Evolutionary conservation across 208 protist genomes (phyloP).

Genomic region (Phytomonas sp.): DNA sequence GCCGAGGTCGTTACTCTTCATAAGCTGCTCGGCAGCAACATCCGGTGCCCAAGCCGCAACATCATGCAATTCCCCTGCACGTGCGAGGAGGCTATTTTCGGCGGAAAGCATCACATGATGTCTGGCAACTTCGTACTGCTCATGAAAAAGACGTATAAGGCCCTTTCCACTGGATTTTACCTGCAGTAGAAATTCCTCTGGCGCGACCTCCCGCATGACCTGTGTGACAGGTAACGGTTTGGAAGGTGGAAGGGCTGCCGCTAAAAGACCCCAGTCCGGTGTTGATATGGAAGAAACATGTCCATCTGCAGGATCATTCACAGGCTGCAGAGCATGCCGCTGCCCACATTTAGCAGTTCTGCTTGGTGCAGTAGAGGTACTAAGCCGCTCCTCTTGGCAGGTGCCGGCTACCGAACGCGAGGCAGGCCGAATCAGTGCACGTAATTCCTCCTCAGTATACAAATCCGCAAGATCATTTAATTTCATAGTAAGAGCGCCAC

Average conservation of each 20-base stretch:
- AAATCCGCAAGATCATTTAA: neutral
- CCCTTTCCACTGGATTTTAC: conserved; percentile 1
- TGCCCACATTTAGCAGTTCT: neutral
- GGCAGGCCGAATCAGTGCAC: neutral
- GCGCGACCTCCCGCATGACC: neutral
- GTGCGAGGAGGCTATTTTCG: conserved; percentile 9
- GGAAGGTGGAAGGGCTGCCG: neutral
- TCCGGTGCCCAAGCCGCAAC: neutral
- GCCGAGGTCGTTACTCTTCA: neutral
- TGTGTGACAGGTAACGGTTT: neutral
- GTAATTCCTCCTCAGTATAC: conserved; percentile 2
- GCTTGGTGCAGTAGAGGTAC: neutral
- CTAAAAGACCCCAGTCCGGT: neutral
- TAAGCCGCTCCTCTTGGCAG: neutral
- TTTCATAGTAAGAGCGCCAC: neutral
- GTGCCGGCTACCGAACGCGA: neutral
- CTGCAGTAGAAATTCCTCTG: neutral
- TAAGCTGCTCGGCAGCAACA: neutral
- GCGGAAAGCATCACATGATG: conserved; percentile 7
- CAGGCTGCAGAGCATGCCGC: neutral
- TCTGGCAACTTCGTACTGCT: conserved; percentile 5
- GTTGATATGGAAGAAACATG: neutral
- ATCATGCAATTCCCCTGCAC: neutral
- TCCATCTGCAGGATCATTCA: neutral
- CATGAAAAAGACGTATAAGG: conserved; percentile 13